These are phyloP conservation scores for Filosporella fistucella DNA, from an alignment of 495 filamentous ascomycete species.

Conservation along the genomic window DNA sequence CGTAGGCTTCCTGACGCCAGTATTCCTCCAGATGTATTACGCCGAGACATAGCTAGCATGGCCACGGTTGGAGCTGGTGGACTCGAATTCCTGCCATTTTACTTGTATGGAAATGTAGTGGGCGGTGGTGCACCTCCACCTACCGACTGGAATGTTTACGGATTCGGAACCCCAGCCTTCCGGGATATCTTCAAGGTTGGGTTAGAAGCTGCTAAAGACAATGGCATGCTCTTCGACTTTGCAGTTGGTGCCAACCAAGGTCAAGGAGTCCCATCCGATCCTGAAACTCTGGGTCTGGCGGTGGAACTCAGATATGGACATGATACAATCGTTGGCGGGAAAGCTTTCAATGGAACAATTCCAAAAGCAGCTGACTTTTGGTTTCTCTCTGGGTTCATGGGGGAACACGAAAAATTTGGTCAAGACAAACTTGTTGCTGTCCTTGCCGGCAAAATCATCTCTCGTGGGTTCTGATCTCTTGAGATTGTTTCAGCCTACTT, in stretches of 20 bases:
- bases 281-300: conserved; percentile 3
- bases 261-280: conserved; percentile 45
- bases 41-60: conserved; percentile 30
- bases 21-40: conserved; percentile 28
- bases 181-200: conserved; percentile 31
- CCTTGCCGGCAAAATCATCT: too few relatives aligned
- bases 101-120: conserved; percentile 31
- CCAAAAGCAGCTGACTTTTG: too few relatives aligned
- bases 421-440: too few relatives aligned
- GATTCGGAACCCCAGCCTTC: conserved; percentile 41
- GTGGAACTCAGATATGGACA: too few relatives aligned
- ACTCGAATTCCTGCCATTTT: conserved; percentile 38
- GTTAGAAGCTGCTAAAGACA: conserved; percentile 32
- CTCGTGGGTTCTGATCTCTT: too few relatives aligned
- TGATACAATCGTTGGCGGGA: neutral
- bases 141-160: conserved; percentile 37
- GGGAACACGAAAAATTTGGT: too few relatives aligned
- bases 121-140: neutral
- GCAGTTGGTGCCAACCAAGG: conserved; percentile 43
- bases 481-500: too few relatives aligned
- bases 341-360: neutral
- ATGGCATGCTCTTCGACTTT: conserved; percentile 41
- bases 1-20: conserved; percentile 35
- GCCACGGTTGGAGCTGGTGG: conserved; percentile 35
- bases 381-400: too few relatives aligned